phyloP scores from a whole-genome alignment of 2,329 filamentous ascomycete genomes.

The Elsinoe perseae region DNA sequence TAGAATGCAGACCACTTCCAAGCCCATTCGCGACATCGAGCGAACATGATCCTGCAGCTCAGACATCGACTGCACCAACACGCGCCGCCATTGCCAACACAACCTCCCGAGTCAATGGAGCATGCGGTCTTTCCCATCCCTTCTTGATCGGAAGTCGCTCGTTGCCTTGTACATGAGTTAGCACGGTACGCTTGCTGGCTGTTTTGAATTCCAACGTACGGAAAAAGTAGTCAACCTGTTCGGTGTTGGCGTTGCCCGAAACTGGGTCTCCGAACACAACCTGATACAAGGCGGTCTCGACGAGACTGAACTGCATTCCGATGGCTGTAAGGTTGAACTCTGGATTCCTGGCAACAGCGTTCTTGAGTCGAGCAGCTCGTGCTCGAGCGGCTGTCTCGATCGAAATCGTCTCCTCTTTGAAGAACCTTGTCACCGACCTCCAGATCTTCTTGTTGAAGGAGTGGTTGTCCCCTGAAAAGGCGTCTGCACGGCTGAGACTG shows the following conservation, averaged over 20 bases:
- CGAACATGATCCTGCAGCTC: neutral
- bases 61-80: neutral
- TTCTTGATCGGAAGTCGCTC: neutral
- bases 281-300: slow-evolving; percentile 34
- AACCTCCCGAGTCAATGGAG: neutral
- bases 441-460: slow-evolving; percentile 30
- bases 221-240: slow-evolving; percentile 32
- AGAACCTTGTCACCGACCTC: slow-evolving; percentile 26
- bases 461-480: slow-evolving; percentile 30
- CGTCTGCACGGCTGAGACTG: slow-evolving; percentile 28
- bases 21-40: neutral
- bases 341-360: slow-evolving; percentile 25
- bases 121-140: neutral
- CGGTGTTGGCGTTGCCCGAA: slow-evolving; percentile 28
- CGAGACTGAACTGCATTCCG: slow-evolving; percentile 31
- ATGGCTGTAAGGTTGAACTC: slow-evolving; percentile 29
- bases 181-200: neutral
- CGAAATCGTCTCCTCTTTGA: slow-evolving; percentile 23
- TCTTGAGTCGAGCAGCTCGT: slow-evolving; percentile 27
- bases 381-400: slow-evolving; percentile 26
- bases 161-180: neutral
- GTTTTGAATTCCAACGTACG: slow-evolving; percentile 25
- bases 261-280: slow-evolving; percentile 30
- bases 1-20: neutral
- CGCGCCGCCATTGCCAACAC: neutral